These are phyloP conservation scores for Candida chilensis DNA, from an alignment of 805 yeast genomes.

Conservation along the genomic window DNA sequence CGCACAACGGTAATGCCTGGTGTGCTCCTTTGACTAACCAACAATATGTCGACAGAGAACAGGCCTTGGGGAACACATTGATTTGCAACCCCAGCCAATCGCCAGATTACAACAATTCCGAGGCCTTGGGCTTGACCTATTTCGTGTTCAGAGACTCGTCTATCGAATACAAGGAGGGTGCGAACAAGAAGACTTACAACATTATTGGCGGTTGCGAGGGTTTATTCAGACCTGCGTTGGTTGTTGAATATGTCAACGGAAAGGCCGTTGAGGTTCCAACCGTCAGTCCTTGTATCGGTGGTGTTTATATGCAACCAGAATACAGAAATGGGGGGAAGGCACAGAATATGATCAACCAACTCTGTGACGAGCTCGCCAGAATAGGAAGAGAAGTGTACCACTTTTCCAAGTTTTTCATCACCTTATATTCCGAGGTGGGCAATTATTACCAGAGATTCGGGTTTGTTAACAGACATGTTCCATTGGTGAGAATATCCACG, in stretches of 20 bases:
- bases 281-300: conserved; percentile 40
- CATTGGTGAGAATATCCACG: conserved; percentile 7
- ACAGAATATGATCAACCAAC: conserved; percentile 26
- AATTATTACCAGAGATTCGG: conserved; percentile 59
- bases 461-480: conserved; percentile 19
- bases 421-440: conserved; percentile 69
- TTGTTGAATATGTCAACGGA: conserved; percentile 2
- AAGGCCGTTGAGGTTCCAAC: conserved; percentile 1
- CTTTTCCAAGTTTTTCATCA: conserved; percentile 12
- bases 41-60: conserved; percentile 1
- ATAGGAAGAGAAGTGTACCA: conserved; percentile 14
- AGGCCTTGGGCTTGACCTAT: background rate
- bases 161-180: background rate
- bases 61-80: background rate
- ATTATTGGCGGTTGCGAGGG: conserved; percentile 18
- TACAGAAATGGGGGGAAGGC: conserved; percentile 53
- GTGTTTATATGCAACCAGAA: conserved; percentile 43
- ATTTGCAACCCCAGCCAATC: background rate
- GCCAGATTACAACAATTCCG: background rate
- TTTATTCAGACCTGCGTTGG: conserved; percentile 10
- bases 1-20: background rate
- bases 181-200: conserved; percentile 6
- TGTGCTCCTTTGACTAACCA: background rate
- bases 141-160: background rate
- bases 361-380: conserved; percentile 13